phyloP scores from a whole-genome alignment of 805 yeast genomes.

The Pichia phayaonensis region DNA sequence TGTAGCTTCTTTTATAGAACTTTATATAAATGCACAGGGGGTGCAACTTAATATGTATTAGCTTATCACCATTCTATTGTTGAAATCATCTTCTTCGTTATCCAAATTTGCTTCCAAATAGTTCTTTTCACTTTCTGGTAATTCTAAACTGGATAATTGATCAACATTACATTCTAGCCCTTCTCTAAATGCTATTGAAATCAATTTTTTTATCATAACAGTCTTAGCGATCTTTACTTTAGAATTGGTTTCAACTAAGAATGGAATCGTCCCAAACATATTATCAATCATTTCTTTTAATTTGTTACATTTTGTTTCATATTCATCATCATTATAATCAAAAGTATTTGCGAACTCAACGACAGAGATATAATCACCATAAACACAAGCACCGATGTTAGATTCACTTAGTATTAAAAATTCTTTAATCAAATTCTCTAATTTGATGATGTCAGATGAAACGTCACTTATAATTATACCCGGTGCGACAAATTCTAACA shows the following conservation, averaged over 20 bases:
- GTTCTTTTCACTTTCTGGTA: constrained; percentile 39
- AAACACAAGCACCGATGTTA: constrained; percentile 53
- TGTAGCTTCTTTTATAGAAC: not conserved
- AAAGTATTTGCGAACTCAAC: constrained; percentile 2
- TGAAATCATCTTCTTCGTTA: not conserved
- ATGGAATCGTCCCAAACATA: constrained; percentile 39
- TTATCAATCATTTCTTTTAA: constrained; percentile 26
- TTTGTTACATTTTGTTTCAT: constrained; percentile 6
- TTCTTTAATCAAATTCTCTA: constrained; percentile 35
- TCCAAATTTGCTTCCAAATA: constrained; percentile 20
- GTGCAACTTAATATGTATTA: not conserved
- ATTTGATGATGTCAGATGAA: constrained; percentile 15
- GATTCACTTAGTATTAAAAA: constrained; percentile 41
- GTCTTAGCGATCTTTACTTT: constrained; percentile 42
- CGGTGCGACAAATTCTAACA: constrained; percentile 65
- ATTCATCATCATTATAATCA: constrained; percentile 10
- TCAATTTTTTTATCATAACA: constrained; percentile 44
- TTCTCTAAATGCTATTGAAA: constrained; percentile 31
- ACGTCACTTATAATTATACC: constrained; percentile 46
- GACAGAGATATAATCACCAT: constrained; percentile 40
- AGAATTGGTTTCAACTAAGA: constrained; percentile 30
- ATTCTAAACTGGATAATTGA: constrained; percentile 31
- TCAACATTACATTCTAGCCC: constrained; percentile 24
- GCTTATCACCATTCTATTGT: not conserved
- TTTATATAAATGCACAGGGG: not conserved